These are phyloP conservation scores for Botrytis hyacinthi DNA, from an alignment of 2,329 filamentous ascomycete genomes.

Conservation along the genomic window DNA sequence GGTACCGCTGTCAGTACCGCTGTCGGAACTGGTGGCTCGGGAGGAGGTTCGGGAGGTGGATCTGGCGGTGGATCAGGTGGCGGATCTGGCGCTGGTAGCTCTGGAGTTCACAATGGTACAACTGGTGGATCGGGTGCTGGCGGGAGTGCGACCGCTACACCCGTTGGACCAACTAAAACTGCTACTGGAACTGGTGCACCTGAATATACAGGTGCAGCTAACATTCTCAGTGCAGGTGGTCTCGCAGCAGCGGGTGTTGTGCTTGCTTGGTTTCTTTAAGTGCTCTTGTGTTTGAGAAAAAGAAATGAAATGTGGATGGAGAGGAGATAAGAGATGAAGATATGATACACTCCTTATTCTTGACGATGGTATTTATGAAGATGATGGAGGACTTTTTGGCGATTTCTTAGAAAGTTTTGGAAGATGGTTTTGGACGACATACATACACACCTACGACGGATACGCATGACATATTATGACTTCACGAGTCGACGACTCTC, in stretches of 20 bases:
- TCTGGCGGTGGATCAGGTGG: background rate
- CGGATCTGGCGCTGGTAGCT: slow-evolving; percentile 4
- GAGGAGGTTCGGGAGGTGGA: slow-evolving; percentile 1
- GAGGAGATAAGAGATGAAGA: background rate
- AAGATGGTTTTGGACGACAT: background rate
- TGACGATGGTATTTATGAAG: slow-evolving; percentile 5
- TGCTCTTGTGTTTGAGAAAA: background rate
- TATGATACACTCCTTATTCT: background rate
- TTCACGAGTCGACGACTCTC: background rate
- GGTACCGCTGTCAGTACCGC: slow-evolving; percentile 3
- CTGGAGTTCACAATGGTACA: slow-evolving; percentile 10
- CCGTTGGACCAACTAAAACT: slow-evolving; percentile 22
- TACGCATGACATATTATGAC: background rate
- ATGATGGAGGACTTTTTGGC: background rate
- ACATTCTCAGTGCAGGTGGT: background rate
- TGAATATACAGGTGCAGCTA: slow-evolving; percentile 12
- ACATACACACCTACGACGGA: slow-evolving; percentile 1
- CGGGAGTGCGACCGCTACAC: slow-evolving; percentile 20
- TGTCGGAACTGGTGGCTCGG: slow-evolving; percentile 14
- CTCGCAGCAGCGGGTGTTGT: background rate
- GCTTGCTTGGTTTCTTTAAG: background rate
- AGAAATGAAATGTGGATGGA: background rate
- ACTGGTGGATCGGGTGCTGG: background rate
- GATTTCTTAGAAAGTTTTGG: slow-evolving; percentile 13
- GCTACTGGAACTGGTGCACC: slow-evolving; percentile 9